Evolutionary conservation across 805 yeast species (phyloP).

Genomic region (Saturnispora besseyi): DNA sequence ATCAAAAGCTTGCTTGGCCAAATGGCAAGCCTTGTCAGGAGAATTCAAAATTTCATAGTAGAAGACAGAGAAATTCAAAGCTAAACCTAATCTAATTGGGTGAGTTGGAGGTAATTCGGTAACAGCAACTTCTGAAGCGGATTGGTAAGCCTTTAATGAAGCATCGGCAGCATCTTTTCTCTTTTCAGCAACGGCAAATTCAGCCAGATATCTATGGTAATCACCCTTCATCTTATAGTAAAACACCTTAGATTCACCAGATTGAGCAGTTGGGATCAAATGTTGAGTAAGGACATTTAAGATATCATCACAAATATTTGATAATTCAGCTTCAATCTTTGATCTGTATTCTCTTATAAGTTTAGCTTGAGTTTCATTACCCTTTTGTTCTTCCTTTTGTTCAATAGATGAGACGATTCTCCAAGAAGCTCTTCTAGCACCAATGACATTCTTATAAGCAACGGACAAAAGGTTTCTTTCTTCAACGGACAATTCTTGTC

Average conservation of each 20-base stretch:
- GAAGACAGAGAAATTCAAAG: conserved; percentile 94
- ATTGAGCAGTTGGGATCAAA: conserved; percentile 86
- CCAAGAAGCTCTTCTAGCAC: conserved; percentile 99
- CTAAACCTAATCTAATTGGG: conserved; percentile 96
- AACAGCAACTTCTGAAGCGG: conserved; percentile 95
- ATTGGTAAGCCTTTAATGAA: conserved; percentile 87
- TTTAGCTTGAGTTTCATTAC: conserved; percentile 81
- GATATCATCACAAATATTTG: conserved; percentile 91
- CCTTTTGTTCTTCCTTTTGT: conserved; percentile 96
- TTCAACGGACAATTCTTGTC: conserved; percentile 92
- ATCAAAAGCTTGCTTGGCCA: conserved; percentile 98
- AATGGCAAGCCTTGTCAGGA: conserved; percentile 97
- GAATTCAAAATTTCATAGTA: conserved; percentile 97
- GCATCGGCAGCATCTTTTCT: conserved; percentile 88
- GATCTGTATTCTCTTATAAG: conserved; percentile 91
- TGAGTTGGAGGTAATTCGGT: conserved; percentile 97
- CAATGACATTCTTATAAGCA: conserved; percentile 97
- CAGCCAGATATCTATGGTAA: conserved; percentile 98
- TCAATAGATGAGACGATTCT: conserved; percentile 97
- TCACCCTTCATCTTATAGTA: conserved; percentile 99
- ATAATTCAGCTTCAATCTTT: conserved; percentile 86
- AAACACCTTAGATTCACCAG: conserved; percentile 97
- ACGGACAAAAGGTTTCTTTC: conserved; percentile 96
- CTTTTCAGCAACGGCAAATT: conserved; percentile 85
- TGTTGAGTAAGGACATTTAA: conserved; percentile 79